Base-by-base conservation (phyloP, 805 yeast species). In the Kodamaea sagamina region DNA sequence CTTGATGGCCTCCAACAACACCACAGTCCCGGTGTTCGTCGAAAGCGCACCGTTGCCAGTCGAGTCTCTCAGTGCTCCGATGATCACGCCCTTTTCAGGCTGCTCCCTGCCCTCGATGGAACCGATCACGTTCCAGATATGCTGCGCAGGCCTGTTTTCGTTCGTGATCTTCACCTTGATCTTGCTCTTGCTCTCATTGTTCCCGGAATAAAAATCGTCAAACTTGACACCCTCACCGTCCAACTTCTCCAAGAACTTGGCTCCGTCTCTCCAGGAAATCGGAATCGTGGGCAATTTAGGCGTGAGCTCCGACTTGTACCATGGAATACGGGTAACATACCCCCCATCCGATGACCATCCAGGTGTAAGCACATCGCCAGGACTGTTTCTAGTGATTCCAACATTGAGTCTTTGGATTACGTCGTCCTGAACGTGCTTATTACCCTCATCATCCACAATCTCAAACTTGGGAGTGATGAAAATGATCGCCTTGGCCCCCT, bases 51-150 rank as follows among this genome's bases (percentile, higher is more conserved):
- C 97, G 51, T 67, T 75, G 48, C 89, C 79, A 17, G 81, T 68
- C 0, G 95, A 71, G 57, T 89, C 97, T 51, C 97, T 70, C 4
- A 85, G 77, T 0, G 97, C 89, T 0, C 95, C 96, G 43, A 92
- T 78, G 2, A 90, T 70, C 4, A 92, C 65, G 0, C 87, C 88
- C 50, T 79, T 76, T 15, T 79, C 87, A 15, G 71, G 67, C 63
- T 88, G 96, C 57, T 92, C 97, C 36, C 82, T 67, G 9, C 97
- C 97, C 25, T 76, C 73, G 16, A 90, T 79, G 35, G 82, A 77
- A 1, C 92, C 96, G 19, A 88, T 58, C 1, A 90, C 79, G 56
- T 89, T 87, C 87, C 93, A 82, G 3, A 85, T 68, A 13, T 79
- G 77, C 49, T 92, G 95, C 3, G 75, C 62, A 31, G 75, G 66